Conservation (phyloP, 345 rosid genomes). For the Sapria himalayana region DNA sequence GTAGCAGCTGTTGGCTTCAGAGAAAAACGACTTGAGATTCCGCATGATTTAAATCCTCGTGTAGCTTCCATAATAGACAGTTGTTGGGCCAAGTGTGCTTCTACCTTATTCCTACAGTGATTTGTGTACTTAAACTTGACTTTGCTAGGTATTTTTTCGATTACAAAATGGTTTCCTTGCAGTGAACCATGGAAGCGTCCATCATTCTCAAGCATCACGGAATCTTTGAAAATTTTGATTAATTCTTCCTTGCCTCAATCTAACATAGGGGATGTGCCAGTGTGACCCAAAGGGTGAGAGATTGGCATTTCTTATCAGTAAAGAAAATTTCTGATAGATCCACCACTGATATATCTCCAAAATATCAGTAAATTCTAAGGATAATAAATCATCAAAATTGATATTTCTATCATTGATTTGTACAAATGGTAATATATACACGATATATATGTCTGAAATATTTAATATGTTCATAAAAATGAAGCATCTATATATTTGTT, state of each 20-base stretch:
- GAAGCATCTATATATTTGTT: no score
- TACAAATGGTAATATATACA: no score
- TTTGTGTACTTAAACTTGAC: not conserved
- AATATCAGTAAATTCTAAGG: no score
- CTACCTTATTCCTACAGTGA: conserved; percentile 3
- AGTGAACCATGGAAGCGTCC: conserved; percentile 98
- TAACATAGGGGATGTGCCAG: no score
- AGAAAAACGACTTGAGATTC: conserved; percentile 80
- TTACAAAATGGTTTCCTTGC: conserved; percentile 10
- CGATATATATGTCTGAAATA: no score
- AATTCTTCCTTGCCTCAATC: conserved; percentile 40
- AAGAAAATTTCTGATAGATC: no score
- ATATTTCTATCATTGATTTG: no score
- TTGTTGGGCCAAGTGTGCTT: conserved; percentile 77
- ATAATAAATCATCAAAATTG: no score
- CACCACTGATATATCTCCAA: no score
- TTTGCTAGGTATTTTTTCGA: not conserved
- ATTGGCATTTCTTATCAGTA: no score
- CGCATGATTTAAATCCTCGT: conserved; percentile 55
- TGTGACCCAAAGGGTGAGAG: no score
- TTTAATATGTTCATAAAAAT: no score
- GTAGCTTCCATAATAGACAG: conserved; percentile 72
- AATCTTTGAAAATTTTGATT: conserved; percentile 48
- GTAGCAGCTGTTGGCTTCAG: conserved; percentile 99
- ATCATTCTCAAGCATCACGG: conserved; percentile 73